A percentile compares a stretch with the other conserved stretches of the same genome.
Conservation (phyloP, 1,139 yeast genomes). For the Lizanozyma gosingica region DNA sequence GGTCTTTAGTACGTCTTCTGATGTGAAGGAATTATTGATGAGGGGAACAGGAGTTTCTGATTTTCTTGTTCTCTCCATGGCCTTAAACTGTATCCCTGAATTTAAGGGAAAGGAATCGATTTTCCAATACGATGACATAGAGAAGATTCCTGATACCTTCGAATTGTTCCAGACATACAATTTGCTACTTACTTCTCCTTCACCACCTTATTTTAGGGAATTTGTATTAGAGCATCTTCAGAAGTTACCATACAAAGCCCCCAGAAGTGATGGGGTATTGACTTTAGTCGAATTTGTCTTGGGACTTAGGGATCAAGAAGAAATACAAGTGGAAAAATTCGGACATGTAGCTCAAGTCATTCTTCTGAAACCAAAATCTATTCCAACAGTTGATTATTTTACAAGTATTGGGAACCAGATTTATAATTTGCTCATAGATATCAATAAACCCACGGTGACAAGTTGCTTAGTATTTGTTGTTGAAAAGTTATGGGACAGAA, state of each 20-base stretch:
- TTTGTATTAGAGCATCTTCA: slow-evolving; percentile 42
- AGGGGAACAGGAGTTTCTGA: slow-evolving; percentile 73
- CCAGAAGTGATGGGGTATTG: slow-evolving; percentile 52
- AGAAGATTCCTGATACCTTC: slow-evolving; percentile 46
- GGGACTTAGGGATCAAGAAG: slow-evolving; percentile 69
- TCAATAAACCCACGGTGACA: slow-evolving; percentile 53
- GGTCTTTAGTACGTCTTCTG: slow-evolving; percentile 34
- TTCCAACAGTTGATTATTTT: slow-evolving; percentile 44
- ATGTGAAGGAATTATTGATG: slow-evolving; percentile 46
- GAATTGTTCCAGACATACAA: slow-evolving; percentile 51
- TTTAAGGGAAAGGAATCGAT: neutral
- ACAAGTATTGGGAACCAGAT: slow-evolving; percentile 49
- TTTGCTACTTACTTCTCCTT: slow-evolving; percentile 36
- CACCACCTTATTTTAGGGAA: slow-evolving; percentile 30
- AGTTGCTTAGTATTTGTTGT: slow-evolving; percentile 52
- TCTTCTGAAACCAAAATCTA: slow-evolving; percentile 47
- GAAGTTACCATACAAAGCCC: slow-evolving; percentile 44
- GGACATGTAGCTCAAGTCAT: slow-evolving; percentile 57
- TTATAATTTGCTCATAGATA: slow-evolving; percentile 45
- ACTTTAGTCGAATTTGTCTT: slow-evolving; percentile 68
- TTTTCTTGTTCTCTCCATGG: slow-evolving; percentile 47
- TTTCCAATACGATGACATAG: slow-evolving; percentile 15
- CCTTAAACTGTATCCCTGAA: slow-evolving; percentile 37
- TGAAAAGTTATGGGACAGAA: slow-evolving; percentile 44
- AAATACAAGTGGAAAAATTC: slow-evolving; percentile 54